These are phyloP conservation scores for Exophiala dermatitidis DNA, from an alignment of 2,329 filamentous ascomycete species.

Conservation along the genomic window DNA sequence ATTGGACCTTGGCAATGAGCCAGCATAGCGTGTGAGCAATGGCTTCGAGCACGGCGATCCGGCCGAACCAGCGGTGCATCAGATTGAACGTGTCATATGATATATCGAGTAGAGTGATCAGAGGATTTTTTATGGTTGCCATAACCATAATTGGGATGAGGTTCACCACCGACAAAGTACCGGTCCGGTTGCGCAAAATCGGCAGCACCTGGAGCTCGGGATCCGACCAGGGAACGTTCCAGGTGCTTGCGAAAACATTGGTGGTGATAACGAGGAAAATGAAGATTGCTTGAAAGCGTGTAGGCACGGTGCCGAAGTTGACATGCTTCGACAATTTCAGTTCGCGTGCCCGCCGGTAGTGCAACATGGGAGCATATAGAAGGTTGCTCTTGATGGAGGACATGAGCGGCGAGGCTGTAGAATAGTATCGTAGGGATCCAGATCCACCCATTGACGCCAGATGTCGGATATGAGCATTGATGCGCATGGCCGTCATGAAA, in stretches of 20 bases:
- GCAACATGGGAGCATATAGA: conserved; percentile 42
- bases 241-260: conserved; percentile 46
- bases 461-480: conserved; percentile 62
- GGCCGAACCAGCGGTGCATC: conserved; percentile 71
- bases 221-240: conserved; percentile 37
- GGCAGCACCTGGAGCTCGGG: conserved; percentile 32
- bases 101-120: conserved; percentile 38
- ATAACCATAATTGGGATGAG: conserved; percentile 39
- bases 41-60: conserved; percentile 62
- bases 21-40: conserved; percentile 66
- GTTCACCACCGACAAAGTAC: conserved; percentile 39
- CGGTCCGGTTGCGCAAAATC: conserved; percentile 39
- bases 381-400: conserved; percentile 64
- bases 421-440: conserved; percentile 63
- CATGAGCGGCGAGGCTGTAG: conserved; percentile 49
- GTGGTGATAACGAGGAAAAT: conserved; percentile 37
- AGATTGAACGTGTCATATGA: conserved; percentile 45
- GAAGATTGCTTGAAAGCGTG: conserved; percentile 40
- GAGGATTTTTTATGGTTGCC: conserved; percentile 39
- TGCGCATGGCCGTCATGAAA: conserved; percentile 57
- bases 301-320: conserved; percentile 42
- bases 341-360: conserved; percentile 40
- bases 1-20: conserved; percentile 59
- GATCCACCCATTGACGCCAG: conserved; percentile 68
- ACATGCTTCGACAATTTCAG: conserved; percentile 39